phyloP scores from a whole-genome alignment of 2,329 filamentous ascomycete species.

The Corinectria fuckeliana region DNA sequence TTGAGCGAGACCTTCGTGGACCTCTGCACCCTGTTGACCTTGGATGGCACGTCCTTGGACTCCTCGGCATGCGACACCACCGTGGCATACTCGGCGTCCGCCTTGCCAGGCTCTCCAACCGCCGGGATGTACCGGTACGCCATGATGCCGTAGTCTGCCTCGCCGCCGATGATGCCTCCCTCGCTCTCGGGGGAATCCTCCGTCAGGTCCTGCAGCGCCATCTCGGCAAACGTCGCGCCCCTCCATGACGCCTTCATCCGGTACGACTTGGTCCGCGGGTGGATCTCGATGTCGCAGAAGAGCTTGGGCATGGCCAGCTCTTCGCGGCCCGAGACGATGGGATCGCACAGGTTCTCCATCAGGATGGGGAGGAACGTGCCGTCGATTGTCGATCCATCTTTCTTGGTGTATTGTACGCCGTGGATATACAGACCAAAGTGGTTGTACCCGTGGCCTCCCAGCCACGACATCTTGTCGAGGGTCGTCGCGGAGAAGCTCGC shows the following conservation, averaged over 20 bases:
- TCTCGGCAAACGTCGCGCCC: constrained; percentile 18
- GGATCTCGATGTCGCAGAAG: constrained; percentile 56
- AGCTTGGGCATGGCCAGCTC: constrained; percentile 68
- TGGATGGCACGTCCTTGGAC: constrained; percentile 19
- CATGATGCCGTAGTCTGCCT: constrained; percentile 56
- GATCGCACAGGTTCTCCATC: constrained; percentile 56
- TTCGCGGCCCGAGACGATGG: constrained; percentile 63
- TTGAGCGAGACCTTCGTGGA: constrained; percentile 10
- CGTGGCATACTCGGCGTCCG: constrained; percentile 61
- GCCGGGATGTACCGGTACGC: constrained; percentile 64
- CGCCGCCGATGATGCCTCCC: constrained; percentile 19
- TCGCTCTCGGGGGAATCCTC: constrained; percentile 11
- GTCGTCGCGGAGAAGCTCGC: constrained; percentile 54
- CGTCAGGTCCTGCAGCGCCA: constrained; percentile 7
- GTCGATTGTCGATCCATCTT: constrained; percentile 52
- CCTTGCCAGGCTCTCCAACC: constrained; percentile 56
- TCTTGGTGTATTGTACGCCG: constrained; percentile 62
- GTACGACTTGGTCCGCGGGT: constrained; percentile 8
- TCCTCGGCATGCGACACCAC: constrained; percentile 46
- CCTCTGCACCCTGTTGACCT: constrained; percentile 38
- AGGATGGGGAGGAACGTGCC: constrained; percentile 63
- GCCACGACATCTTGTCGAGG: constrained; percentile 62
- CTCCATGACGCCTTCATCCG: constrained; percentile 20
- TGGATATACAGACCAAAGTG: constrained; percentile 68
- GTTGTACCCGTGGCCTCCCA: constrained; percentile 65